Conservation (phyloP, 1,139 yeast species). For the Fermentozyma sake region DNA sequence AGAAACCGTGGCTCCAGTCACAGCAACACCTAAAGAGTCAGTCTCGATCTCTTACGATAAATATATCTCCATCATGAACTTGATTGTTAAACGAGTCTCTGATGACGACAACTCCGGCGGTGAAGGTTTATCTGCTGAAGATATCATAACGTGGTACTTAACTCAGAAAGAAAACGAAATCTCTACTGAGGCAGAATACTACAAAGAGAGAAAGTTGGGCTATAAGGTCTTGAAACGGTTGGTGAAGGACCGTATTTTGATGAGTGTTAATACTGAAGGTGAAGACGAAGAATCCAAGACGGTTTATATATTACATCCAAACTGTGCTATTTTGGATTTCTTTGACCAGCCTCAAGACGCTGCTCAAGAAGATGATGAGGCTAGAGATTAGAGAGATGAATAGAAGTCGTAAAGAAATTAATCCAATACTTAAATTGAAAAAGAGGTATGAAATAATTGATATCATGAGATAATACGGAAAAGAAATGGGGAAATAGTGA, state of each 20-base stretch:
- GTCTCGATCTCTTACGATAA: constrained; percentile 76
- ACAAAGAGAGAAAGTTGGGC: constrained; percentile 66
- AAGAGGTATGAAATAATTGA: too few species aligned
- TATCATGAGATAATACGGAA: too few species aligned
- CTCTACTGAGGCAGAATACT: constrained; percentile 65
- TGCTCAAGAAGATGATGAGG: too few species aligned
- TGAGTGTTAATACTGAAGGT: constrained; percentile 51
- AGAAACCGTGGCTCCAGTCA: constrained; percentile 4
- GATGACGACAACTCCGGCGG: constrained; percentile 52
- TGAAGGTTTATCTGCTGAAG: constrained; percentile 67
- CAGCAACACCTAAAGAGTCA: constrained; percentile 13
- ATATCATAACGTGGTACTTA: constrained; percentile 77
- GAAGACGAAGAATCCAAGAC: constrained; percentile 15
- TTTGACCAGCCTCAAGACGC: constrained; percentile 34
- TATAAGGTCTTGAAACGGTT: constrained; percentile 78
- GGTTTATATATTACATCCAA: constrained; percentile 83
- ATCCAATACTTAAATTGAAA: too few species aligned
- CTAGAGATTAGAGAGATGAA: too few species aligned
- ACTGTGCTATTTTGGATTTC: constrained; percentile 71
- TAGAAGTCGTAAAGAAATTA: too few species aligned
- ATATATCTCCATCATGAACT: constrained; percentile 78
- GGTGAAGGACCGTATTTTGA: constrained; percentile 79
- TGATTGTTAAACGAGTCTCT: constrained; percentile 66
- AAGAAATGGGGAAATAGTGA: too few species aligned
- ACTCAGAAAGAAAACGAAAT: constrained; percentile 70